phyloP scores from a whole-genome alignment of 139 green algal genomes.

The Picochlorum sp. region DNA sequence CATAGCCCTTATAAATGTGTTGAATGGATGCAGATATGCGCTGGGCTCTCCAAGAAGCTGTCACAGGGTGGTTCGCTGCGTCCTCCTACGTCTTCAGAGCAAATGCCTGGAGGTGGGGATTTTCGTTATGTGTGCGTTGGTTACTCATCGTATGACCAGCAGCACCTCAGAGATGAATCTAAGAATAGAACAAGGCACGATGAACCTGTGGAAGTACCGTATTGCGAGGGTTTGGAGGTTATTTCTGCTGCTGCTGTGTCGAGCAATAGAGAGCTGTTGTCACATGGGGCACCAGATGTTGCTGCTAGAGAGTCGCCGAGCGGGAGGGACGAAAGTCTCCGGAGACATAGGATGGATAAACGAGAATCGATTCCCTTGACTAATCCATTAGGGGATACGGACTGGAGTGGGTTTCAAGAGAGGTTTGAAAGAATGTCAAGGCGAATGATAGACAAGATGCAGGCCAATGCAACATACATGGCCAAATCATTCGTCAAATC shows the following conservation, averaged over 20 bases:
- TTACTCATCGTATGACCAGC: conserved; percentile 25
- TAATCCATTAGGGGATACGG: conserved; percentile 1
- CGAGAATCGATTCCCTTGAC: background rate
- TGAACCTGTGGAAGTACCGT: conserved; percentile 25
- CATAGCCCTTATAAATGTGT: background rate
- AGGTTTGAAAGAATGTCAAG: conserved; percentile 24
- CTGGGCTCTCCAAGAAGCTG: conserved; percentile 11
- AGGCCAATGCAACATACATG: conserved; percentile 22
- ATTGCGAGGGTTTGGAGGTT: conserved; percentile 33
- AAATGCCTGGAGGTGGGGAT: conserved; percentile 21
- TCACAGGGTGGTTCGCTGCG: background rate
- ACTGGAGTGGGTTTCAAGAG: conserved; percentile 19
- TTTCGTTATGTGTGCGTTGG: conserved; percentile 32
- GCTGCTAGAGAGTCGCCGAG: background rate
- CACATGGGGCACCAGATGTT: conserved; percentile 8
- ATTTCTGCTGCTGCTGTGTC: conserved; percentile 23
- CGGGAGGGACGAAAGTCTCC: background rate
- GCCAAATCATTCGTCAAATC: conserved; percentile 2
- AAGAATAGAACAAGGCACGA: conserved; percentile 5
- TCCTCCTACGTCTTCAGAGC: conserved; percentile 18
- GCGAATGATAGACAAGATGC: conserved; percentile 27
- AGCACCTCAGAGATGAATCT: conserved; percentile 17
- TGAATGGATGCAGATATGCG: conserved; percentile 7
- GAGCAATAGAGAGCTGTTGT: conserved; percentile 14
- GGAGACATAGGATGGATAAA: conserved; percentile 1